A percentile compares a stretch with the other conserved stretches of the same genome.
Evolutionary conservation across 1,284 basidiomycete species (phyloP).

Genomic region (Gymnopus androsaceus): DNA sequence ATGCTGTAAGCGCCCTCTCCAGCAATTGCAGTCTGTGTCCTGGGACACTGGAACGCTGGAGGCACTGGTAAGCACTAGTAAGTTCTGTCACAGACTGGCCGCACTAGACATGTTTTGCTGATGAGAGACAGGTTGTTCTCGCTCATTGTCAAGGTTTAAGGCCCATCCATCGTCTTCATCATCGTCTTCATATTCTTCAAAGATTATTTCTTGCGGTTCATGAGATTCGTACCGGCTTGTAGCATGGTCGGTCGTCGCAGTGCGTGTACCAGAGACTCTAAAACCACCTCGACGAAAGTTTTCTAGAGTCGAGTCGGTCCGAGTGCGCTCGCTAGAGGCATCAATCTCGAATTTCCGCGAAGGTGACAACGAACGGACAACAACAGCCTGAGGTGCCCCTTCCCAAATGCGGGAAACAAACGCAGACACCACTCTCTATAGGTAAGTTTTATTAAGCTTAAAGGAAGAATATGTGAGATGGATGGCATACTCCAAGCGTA

Average conservation of each 20-base stretch:
- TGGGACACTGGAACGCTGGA: no score
- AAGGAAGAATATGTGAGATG: no score
- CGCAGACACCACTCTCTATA: no score
- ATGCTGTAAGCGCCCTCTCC: no score
- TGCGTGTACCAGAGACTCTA: conserved; percentile 6
- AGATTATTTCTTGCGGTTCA: conserved; percentile 5
- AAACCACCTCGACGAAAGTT: conserved; percentile 31
- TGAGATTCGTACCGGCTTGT: conserved; percentile 7
- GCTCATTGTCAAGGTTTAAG: conserved; percentile 10
- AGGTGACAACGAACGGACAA: conserved; percentile 28
- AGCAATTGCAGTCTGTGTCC: no score
- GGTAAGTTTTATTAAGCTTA: no score
- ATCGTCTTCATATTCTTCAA: conserved; percentile 16
- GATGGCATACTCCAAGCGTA: no score
- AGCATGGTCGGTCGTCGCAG: conserved; percentile 7
- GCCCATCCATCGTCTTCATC: conserved; percentile 11
- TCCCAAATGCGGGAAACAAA: no score
- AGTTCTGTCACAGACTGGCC: no score
- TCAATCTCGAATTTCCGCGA: conserved; percentile 31
- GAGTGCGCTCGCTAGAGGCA: conserved; percentile 34
- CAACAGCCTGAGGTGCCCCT: no score
- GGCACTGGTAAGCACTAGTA: no score
- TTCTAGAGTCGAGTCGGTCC: conserved; percentile 36
- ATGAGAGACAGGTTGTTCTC: conserved; percentile 15
- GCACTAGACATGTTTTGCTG: no score